Evolutionary conservation across 352 stramenopile species (phyloP).

Genomic region (Globisporangium mamillatum): DNA sequence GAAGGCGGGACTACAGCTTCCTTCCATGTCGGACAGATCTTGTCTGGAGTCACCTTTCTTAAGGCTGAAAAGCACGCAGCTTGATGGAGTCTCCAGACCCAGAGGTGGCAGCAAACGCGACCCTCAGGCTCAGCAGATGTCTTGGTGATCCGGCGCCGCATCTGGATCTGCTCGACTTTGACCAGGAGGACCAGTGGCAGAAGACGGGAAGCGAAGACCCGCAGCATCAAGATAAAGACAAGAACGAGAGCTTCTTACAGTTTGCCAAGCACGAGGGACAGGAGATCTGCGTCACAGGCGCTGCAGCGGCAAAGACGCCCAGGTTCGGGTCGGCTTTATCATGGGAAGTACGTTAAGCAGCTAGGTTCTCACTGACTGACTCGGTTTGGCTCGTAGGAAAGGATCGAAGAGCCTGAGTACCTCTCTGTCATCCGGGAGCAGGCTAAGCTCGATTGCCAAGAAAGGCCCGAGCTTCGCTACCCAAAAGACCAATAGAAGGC

Average conservation of each 20-base stretch:
- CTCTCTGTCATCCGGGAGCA: background rate
- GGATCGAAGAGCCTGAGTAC: background rate
- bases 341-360: background rate
- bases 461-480: background rate
- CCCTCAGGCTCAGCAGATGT: background rate
- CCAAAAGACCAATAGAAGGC: background rate
- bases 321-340: conserved; percentile 13
- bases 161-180: conserved; percentile 6
- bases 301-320: conserved; percentile 20
- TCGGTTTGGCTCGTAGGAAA: conserved; percentile 2
- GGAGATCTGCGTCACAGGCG: conserved; percentile 28
- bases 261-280: conserved; percentile 11
- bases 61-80: background rate
- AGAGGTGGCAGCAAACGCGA: background rate
- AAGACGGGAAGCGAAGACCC: background rate
- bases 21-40: background rate
- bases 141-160: background rate
- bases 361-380: too few species aligned
- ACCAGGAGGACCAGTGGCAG: background rate
- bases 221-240: background rate
- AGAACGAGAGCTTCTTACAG: background rate
- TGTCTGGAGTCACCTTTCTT: background rate
- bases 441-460: background rate
- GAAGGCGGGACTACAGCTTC: background rate
- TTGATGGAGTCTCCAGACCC: background rate